Evolutionary conservation across 305 asterid species (phyloP), one percentile per base, ranked within the genome.

Genomic region (Rubia tinctorum): DNA sequence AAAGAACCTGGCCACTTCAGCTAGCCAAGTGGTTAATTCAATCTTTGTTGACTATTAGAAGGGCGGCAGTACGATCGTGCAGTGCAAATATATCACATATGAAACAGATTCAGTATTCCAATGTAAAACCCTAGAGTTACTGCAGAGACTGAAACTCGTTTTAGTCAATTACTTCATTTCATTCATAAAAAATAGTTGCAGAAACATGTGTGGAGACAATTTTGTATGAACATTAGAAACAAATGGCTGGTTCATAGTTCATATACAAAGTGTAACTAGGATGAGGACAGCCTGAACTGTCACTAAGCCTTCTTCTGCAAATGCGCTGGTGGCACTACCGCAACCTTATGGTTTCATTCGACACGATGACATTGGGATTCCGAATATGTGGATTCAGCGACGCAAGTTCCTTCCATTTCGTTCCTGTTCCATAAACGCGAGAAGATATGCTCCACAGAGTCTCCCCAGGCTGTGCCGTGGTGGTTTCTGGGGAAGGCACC

Each of bases 381-480:
- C 86, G 80, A 51, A 82, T 82, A 63, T 80, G 93, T 68, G 89
- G 84, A 79, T 86, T 91, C 25, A 79, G 88, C 9, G 81, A 78
- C 43, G 84, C 88, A 58, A 81, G 72, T 74, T 85, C 88, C 84
- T 87, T 88, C 91, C 90, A 75, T 76, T 80, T 88, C 13, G 77
- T 72, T n/a, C 91, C 91, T n/a, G 81, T 83, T 42, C 91, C 94
- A 63, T 77, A 80, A 22, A 62, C 88, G 34, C 89, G 89, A 45
- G 93, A 87, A 45, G 96, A 90, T 67, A 95, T 80, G 84, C 98
- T 91, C 99, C 99, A 95, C 71, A 95, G 73, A 8, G 88, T 75
- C 71, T 93, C 96, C 45, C 90, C 88, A 43, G 89, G 90, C 78
- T 87, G 87, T 62, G 67, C 88, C 18, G 78, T 80, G 58, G 88